Evolutionary conservation across 2,329 filamentous ascomycete genomes (phyloP), one percentile per base, ranked within the genome.

Genomic region (Colletotrichum plurivorum): DNA sequence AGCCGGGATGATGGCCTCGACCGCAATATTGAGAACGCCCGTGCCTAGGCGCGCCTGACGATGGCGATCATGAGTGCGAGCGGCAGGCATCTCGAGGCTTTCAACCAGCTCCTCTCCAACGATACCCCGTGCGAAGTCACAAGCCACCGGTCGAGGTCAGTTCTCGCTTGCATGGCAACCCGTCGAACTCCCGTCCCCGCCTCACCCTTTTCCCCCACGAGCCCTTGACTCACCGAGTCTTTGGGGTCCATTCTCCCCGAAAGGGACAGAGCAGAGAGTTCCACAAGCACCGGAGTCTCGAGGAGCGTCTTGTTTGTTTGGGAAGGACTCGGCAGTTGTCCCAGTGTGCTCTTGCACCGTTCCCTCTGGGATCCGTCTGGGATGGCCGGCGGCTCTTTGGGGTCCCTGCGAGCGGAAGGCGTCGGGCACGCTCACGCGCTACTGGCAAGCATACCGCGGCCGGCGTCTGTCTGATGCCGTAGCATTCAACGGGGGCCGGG

Each of bases 361-460:
- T 36, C 10, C 31, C 31, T 36, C 9, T 36, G 31, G 9, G 31
- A 10, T 36, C 31, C 31, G 31, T 12, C 39, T 41, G 43, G 20
- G 46, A 20, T 22, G 36, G 18, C 16, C 60, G 49, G 45, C 22
- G 41, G 58, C 52, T 43, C 39, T 22, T 8, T 43, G 58, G 20
- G 48, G 18, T 20, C 31, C 31, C 31, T 39, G 15, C 36, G 41
- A 22, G 16, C 39, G 63, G 41, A 18, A n/a, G 16, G 18, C 51
- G 31, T 57, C 31, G 20, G 20, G n/a, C 45, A 48, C 25, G 20
- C 16, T 25, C 31, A 31, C 22, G 45, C 36, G 22, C 25, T 27
- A 57, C 63, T 52, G 45, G 52, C 58, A 63, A 63, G 45, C 64
- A 67, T 63, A 55, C 58, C 45, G 59, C 36, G 60, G 22, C 31